A percentile compares a stretch with the other conserved stretches of the same genome.
phyloP scores from a whole-genome alignment of 257 asterid genomes.

The Plantago major region DNA sequence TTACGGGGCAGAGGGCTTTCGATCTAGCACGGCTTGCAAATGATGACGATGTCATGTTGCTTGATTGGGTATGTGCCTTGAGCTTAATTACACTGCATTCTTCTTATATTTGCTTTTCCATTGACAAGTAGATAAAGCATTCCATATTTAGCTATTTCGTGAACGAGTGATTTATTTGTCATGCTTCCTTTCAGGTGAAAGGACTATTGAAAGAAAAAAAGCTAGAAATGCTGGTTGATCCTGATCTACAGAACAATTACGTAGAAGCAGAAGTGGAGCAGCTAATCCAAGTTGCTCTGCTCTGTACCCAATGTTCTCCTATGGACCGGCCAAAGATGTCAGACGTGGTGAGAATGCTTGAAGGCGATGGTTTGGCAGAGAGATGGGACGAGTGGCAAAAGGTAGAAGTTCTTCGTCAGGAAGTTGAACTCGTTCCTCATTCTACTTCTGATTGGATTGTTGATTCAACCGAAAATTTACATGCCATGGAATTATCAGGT shows the following conservation, averaged over 20 bases:
- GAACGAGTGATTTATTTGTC: background rate
- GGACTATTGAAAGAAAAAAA: conserved; percentile 57
- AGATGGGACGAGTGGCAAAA: conserved; percentile 66
- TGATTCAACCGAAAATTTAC: conserved; percentile 48
- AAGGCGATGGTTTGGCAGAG: conserved; percentile 71
- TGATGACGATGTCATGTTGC: conserved; percentile 54
- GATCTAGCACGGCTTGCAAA: conserved; percentile 60
- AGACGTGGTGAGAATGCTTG: conserved; percentile 60
- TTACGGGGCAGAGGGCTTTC: conserved; percentile 53
- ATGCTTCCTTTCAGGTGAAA: conserved; percentile 38
- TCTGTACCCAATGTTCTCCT: conserved; percentile 57
- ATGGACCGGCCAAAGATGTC: conserved; percentile 71
- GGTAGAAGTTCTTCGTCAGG: conserved; percentile 46
- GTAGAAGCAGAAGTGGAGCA: conserved; percentile 60
- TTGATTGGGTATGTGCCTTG: conserved; percentile 43
- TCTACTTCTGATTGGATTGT: conserved; percentile 50
- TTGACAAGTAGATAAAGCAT: too few species aligned
- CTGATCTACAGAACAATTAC: conserved; percentile 44
- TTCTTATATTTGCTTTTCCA: too few species aligned
- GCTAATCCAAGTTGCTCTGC: conserved; percentile 56
- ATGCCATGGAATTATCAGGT: conserved; percentile 51
- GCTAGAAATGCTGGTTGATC: conserved; percentile 55
- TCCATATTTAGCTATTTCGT: background rate
- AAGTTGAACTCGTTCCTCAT: conserved; percentile 44
- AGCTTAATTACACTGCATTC: too few species aligned